Conservation (phyloP, 2,329 filamentous ascomycete genomes). For the Tolypocladium sp. region DNA sequence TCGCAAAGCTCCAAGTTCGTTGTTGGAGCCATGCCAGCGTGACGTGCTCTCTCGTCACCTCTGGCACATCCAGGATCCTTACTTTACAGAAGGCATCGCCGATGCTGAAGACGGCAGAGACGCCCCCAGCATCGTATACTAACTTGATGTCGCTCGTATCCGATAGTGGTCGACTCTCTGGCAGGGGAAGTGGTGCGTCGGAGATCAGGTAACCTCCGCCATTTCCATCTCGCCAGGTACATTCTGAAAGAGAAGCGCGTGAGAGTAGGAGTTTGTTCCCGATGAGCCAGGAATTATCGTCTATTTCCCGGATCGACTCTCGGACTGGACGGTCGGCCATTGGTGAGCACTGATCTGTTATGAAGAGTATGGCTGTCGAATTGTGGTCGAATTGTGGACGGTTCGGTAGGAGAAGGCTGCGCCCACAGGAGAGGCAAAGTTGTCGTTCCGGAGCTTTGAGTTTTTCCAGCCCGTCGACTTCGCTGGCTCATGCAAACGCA, state of each 20-base stretch:
- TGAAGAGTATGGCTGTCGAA: too few relatives aligned
- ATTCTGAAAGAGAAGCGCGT: background rate
- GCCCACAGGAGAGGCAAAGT: too few relatives aligned
- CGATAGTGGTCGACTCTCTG: background rate
- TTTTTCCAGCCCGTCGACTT: too few relatives aligned
- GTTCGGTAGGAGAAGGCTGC: too few relatives aligned
- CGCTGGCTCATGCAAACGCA: too few relatives aligned
- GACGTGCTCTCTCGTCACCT: background rate
- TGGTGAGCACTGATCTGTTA: too few relatives aligned
- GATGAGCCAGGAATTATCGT: slow-evolving; percentile 4
- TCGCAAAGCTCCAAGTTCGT: slow-evolving; percentile 6
- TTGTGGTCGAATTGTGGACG: too few relatives aligned
- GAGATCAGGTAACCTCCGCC: background rate
- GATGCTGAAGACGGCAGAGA: too few relatives aligned
- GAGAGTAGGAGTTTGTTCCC: slow-evolving; percentile 3
- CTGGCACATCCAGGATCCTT: background rate
- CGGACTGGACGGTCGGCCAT: background rate
- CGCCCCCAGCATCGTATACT: slow-evolving; percentile 3
- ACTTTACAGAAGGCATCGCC: slow-evolving; percentile 7
- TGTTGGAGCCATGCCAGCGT: background rate
- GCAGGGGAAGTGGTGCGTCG: too few relatives aligned
- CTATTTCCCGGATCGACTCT: slow-evolving; percentile 5
- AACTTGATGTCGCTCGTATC: background rate
- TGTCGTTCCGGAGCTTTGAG: too few relatives aligned
- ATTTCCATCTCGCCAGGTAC: slow-evolving; percentile 2